Evolutionary conservation across 2,329 filamentous ascomycete genomes (phyloP).

Genomic region (Pochonia chlamydosporia): DNA sequence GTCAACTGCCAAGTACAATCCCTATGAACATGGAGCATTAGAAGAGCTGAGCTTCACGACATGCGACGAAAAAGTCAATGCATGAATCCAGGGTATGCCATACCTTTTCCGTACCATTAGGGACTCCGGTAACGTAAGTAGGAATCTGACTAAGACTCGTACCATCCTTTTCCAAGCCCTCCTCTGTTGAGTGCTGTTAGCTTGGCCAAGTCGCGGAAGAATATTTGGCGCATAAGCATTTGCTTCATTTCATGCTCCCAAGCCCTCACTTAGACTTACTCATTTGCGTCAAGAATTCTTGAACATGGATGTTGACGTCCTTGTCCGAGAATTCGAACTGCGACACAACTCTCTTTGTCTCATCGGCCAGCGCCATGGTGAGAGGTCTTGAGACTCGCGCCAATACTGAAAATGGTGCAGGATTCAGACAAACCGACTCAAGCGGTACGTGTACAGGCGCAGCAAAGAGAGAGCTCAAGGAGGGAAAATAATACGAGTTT

Average conservation of each 20-base stretch:
- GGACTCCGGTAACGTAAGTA: conserved; percentile 91
- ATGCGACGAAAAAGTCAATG: neutral
- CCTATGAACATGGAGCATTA: conserved; percentile 45
- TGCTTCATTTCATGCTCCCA: neutral
- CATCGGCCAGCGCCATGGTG: conserved; percentile 58
- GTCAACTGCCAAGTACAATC: conserved; percentile 92
- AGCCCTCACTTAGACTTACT: conserved; percentile 34
- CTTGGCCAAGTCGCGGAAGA: no score
- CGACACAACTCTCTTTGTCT: conserved; percentile 73
- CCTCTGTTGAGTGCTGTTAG: conserved; percentile 44
- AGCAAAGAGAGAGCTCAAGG: conserved; percentile 19
- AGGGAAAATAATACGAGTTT: conserved; percentile 23
- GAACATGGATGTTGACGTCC: conserved; percentile 72
- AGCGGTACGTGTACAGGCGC: conserved; percentile 27
- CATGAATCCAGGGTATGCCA: neutral
- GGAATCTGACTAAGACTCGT: conserved; percentile 92
- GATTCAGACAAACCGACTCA: conserved; percentile 49
- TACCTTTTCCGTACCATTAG: conserved; percentile 94
- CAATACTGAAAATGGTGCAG: conserved; percentile 46
- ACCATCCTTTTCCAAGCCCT: conserved; percentile 73
- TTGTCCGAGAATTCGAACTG: conserved; percentile 81
- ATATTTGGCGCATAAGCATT: no score
- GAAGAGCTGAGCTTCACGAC: neutral
- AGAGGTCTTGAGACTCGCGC: conserved; percentile 49
- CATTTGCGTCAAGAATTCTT: conserved; percentile 85